These are phyloP conservation scores for Crucibulum laeve DNA, from an alignment of 768 basidiomycete species.

Conservation along the genomic window DNA sequence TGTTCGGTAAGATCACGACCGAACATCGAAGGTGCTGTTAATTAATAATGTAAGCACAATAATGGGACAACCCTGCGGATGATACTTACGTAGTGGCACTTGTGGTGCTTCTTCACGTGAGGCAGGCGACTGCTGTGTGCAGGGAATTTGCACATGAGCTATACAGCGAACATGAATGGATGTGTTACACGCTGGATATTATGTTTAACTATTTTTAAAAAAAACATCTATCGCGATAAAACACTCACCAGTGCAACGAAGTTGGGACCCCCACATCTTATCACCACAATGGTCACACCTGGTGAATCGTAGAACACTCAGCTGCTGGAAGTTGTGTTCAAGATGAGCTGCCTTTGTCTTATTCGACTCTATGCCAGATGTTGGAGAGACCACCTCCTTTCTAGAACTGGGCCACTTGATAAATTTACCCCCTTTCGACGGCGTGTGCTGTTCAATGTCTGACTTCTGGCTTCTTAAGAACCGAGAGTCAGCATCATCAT, in stretches of 20 bases:
- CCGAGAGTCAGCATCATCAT: conserved; percentile 45
- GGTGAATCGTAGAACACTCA: conserved; percentile 83
- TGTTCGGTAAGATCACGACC: conserved; percentile 87
- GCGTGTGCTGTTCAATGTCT: conserved; percentile 44
- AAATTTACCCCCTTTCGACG: conserved; percentile 56
- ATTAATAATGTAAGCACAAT: conserved; percentile 10
- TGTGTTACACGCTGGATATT: conserved; percentile 65
- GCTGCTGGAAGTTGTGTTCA: conserved; percentile 86
- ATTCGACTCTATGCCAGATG: conserved; percentile 25
- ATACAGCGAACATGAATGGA: conserved; percentile 88
- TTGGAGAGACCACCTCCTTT: conserved; percentile 37
- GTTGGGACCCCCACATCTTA: conserved; percentile 98
- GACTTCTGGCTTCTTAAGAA: conserved; percentile 33
- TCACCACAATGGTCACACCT: conserved; percentile 95
- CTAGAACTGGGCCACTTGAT: conserved; percentile 68
- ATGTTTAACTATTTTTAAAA: background rate
- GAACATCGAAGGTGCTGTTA: conserved; percentile 82
- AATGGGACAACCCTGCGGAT: conserved; percentile 5
- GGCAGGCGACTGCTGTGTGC: conserved; percentile 44
- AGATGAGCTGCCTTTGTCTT: conserved; percentile 35
- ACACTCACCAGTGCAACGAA: conserved; percentile 79
- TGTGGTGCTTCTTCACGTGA: conserved; percentile 29
- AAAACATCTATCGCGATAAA: conserved; percentile 1
- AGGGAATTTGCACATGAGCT: conserved; percentile 60
- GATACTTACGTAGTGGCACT: conserved; percentile 32